phyloP scores from a whole-genome alignment of 2,329 filamentous ascomycete species.

The Fusarium ramigenum region DNA sequence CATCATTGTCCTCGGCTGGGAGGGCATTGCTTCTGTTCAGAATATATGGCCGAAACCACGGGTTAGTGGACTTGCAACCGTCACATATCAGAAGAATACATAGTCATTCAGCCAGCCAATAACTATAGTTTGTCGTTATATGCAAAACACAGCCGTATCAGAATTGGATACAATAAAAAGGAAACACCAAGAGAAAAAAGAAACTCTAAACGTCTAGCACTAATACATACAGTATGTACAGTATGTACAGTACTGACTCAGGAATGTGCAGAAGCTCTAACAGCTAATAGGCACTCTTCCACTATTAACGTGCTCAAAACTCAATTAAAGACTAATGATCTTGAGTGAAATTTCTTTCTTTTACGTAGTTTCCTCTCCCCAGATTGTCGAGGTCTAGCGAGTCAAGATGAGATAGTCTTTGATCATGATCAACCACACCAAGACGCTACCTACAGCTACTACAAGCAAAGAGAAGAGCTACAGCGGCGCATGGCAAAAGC shows the following conservation, averaged over 20 bases:
- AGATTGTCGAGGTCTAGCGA: conserved; percentile 11
- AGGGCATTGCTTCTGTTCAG: neutral
- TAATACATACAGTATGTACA: neutral
- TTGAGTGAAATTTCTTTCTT: neutral
- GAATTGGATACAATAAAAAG: neutral
- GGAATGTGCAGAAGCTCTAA: conserved; percentile 18
- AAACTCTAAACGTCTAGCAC: conserved; percentile 9
- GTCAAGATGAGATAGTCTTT: conserved; percentile 5
- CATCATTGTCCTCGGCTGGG: conserved; percentile 1
- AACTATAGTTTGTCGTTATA: neutral
- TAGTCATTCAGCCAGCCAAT: neutral
- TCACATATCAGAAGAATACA: conserved; percentile 22
- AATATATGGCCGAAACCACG: conserved; percentile 2
- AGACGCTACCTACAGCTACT: neutral
- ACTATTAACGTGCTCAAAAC: neutral
- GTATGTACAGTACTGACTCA: conserved; percentile 23
- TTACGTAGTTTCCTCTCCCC: neutral
- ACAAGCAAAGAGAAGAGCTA: neutral
- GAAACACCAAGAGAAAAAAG: neutral
- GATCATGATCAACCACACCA: conserved; percentile 4
- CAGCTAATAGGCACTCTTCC: neutral
- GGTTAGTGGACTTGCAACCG: conserved; percentile 1
- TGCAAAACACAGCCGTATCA: neutral
- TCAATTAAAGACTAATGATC: neutral
- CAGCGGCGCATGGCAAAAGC: conserved; percentile 24